Percentiles rank a stretch among this genome's conserved stretches.
phyloP scores from a whole-genome alignment of 805 yeast species.

The Candida berthetii region DNA sequence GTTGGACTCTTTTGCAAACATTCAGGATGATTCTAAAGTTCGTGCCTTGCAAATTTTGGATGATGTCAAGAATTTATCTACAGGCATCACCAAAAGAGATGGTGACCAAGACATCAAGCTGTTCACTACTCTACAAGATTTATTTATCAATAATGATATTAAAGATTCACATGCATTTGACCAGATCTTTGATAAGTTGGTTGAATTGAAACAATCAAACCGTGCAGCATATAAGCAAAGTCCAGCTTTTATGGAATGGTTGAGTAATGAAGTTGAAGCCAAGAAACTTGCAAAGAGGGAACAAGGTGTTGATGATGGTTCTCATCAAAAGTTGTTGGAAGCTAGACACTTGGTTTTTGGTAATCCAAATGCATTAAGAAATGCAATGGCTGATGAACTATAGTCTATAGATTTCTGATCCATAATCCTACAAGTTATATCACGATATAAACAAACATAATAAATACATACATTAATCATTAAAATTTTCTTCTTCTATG shows the following conservation, averaged over 20 bases:
- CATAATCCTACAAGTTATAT: no score
- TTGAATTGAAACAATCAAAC: slow-evolving; percentile 25
- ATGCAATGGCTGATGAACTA: slow-evolving; percentile 48
- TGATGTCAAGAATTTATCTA: slow-evolving; percentile 25
- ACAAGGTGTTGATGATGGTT: slow-evolving; percentile 23
- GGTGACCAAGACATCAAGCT: slow-evolving; percentile 4
- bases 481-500: no score
- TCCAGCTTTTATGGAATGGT: slow-evolving; percentile 54
- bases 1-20: slow-evolving; percentile 15
- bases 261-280: slow-evolving; percentile 37
- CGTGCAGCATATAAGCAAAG: slow-evolving; percentile 20
- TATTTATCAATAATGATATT: slow-evolving; percentile 18
- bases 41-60: slow-evolving; percentile 41
- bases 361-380: slow-evolving; percentile 65
- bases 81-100: slow-evolving; percentile 5
- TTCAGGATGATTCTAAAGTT: slow-evolving; percentile 22
- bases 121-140: slow-evolving; percentile 12
- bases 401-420: no score
- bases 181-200: slow-evolving; percentile 32
- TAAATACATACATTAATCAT: not conserved
- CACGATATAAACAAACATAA: slow-evolving; percentile 7
- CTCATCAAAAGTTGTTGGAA: slow-evolving; percentile 33
- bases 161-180: slow-evolving; percentile 35
- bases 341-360: slow-evolving; percentile 71
- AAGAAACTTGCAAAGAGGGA: slow-evolving; percentile 22